Evolutionary conservation across 441 rosid species (phyloP).

Genomic region (Macaranga tanarius): DNA sequence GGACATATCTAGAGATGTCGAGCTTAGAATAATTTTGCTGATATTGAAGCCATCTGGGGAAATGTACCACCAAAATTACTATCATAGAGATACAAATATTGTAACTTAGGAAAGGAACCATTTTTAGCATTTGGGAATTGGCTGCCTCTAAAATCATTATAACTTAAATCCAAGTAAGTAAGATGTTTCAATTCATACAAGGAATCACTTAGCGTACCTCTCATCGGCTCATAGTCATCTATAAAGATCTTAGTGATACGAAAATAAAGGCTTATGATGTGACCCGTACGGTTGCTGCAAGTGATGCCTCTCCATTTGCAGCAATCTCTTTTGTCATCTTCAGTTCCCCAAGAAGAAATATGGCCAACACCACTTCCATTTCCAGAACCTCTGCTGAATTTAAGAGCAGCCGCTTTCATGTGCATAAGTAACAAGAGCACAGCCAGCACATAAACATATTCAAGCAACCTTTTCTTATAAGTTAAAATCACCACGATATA

Average conservation of each 20-base stretch:
- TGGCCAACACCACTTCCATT: neutral
- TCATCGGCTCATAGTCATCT: neutral
- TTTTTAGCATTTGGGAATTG: neutral
- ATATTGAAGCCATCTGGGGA: constrained; percentile 3
- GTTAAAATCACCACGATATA: too few species aligned
- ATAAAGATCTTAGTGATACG: too few species aligned
- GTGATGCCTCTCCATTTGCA: too few species aligned
- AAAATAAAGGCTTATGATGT: constrained; percentile 1
- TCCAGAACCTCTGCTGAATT: neutral
- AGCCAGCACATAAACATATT: neutral
- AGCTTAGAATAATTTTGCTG: neutral
- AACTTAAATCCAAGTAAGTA: too few species aligned
- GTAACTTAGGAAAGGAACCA: constrained; percentile 6
- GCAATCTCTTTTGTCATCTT: too few species aligned
- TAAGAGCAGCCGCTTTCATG: neutral
- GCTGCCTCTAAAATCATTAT: too few species aligned
- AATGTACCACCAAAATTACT: constrained; percentile 13
- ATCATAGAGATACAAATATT: constrained; percentile 5
- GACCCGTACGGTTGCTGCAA: constrained; percentile 14
- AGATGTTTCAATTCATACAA: constrained; percentile 14
- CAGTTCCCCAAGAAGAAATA: constrained; percentile 15
- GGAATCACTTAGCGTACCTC: constrained; percentile 10
- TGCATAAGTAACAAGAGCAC: neutral
- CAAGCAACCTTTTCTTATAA: too few species aligned
- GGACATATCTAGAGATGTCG: neutral